Percentiles rank a stretch among this genome's conserved stretches.
phyloP scores from a whole-genome alignment of 495 filamentous ascomycete genomes.

The Astrocystis sublimbata region DNA sequence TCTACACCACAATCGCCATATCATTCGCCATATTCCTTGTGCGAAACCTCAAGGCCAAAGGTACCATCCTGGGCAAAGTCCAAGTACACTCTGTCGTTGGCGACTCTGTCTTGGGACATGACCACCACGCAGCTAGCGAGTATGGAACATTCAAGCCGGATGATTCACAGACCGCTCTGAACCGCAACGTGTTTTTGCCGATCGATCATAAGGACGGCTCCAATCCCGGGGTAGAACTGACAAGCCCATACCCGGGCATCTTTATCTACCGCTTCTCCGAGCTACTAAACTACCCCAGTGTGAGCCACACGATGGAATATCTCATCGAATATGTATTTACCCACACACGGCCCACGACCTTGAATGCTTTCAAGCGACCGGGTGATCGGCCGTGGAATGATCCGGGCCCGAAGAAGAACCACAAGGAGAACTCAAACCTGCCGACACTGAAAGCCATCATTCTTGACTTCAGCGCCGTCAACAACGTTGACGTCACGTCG shows the following conservation, averaged over 20 bases:
- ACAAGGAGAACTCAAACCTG: conserved; percentile 33
- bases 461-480: conserved; percentile 92
- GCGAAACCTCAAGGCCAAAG: conserved; percentile 79
- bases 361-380: conserved; percentile 56
- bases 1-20: conserved; percentile 79
- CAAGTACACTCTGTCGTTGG: conserved; percentile 89
- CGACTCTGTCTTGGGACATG: conserved; percentile 69
- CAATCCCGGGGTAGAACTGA: conserved; percentile 79
- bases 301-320: conserved; percentile 84
- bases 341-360: conserved; percentile 76
- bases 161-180: conserved; percentile 32
- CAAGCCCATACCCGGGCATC: conserved; percentile 85
- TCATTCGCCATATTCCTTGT: conserved; percentile 81
- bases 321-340: conserved; percentile 73
- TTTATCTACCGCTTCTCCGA: conserved; percentile 98
- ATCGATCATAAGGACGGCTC: conserved; percentile 85
- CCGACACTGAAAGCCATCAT: conserved; percentile 90
- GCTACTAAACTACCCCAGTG: conserved; percentile 96
- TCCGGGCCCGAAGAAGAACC: conserved; percentile 64
- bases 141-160: conserved; percentile 54
- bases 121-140: conserved; percentile 36
- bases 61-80: conserved; percentile 85
- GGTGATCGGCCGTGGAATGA: conserved; percentile 98
- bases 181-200: conserved; percentile 85
- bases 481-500: conserved; percentile 93